These are phyloP conservation scores for Cytidiella melzeri DNA, from an alignment of 768 basidiomycete species.

Conservation along the genomic window DNA sequence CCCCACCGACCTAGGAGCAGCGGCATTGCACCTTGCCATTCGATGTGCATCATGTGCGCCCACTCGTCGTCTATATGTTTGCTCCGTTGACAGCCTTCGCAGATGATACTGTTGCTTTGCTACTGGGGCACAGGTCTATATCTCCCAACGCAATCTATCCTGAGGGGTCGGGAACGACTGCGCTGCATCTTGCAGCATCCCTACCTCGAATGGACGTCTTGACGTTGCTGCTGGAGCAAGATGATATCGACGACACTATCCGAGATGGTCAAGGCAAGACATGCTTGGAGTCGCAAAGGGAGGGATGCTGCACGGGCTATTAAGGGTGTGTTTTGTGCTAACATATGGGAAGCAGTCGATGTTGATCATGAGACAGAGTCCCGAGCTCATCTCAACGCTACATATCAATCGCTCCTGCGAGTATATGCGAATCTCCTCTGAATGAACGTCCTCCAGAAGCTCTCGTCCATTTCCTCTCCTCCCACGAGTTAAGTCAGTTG, in stretches of 20 bases:
- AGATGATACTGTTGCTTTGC: constrained; percentile 63
- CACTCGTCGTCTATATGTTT: background rate
- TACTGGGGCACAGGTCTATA: constrained; percentile 69
- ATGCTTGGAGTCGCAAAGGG: constrained; percentile 62
- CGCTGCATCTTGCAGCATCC: constrained; percentile 69
- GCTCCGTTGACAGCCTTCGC: background rate
- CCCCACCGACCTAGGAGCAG: constrained; percentile 60
- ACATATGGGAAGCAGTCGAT: background rate
- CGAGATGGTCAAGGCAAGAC: constrained; percentile 62
- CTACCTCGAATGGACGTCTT: constrained; percentile 72
- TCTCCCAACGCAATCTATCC: constrained; percentile 77
- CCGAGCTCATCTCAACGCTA: constrained; percentile 65
- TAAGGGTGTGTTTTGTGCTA: constrained; percentile 42
- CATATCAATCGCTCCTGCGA: constrained; percentile 66
- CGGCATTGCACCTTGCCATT: constrained; percentile 78
- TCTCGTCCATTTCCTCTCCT: constrained; percentile 55
- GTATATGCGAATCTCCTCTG: constrained; percentile 58
- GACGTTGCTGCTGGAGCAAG: constrained; percentile 70
- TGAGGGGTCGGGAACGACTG: constrained; percentile 62
- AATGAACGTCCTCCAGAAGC: constrained; percentile 29
- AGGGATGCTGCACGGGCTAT: constrained; percentile 63
- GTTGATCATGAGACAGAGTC: constrained; percentile 48
- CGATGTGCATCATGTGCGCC: constrained; percentile 70
- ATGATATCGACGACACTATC: constrained; percentile 72
- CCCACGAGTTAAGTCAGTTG: constrained; percentile 62